Base-by-base conservation (phyloP, 768 basidiomycete genomes). In the Mycena venus region DNA sequence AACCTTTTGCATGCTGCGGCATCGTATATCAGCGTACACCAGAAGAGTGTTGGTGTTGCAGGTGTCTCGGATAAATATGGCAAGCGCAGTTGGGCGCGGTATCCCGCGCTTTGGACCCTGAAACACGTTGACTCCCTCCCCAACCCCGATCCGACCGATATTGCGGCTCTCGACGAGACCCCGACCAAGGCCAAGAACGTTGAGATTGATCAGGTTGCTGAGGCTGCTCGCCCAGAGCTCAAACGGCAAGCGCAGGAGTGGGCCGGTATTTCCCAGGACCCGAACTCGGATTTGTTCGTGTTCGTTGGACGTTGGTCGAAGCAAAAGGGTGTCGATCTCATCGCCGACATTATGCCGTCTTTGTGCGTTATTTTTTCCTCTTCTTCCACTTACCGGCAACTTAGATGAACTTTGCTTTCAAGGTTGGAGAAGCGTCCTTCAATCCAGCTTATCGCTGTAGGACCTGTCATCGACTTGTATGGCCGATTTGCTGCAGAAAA, bases 261-360 rank as follows among this genome's bases (percentile, higher is more conserved):
- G 97, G 97, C 97, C 42, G 92, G 93, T 59, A 93, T 98, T 84
- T 94, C 92, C 81, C 96, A 98, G 79, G 96, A 98, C 79, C 94
- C 97, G 1, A 86, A 95, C 47, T 92, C 96, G 2, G 96, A 97
- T 82, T 83, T 98, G 58, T 98, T 98, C 80, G 97, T 98, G 75
- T 98, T 98, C 83, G 97, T 98, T 75, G 97, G 97, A 81, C 94
- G 97, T 75, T 98, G 97, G 97, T 98, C 97, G 7, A 98, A 98
- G 83, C 97, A 98, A 83, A 98, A 98, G 84, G 97, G 95, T 84
- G 96, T 98, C n/a, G 97, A 98, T 85, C 86, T 98, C 51, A 98
- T 98, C 77, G 97, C 97, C 11, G 97, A 98, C 83, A 93, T 98
- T 75, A 95, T 98, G 95, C 97, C 96, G 27, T 89, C 91, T 4